Conservation (phyloP, 2,329 filamentous ascomycete species). For the Xylariales sp. region DNA sequence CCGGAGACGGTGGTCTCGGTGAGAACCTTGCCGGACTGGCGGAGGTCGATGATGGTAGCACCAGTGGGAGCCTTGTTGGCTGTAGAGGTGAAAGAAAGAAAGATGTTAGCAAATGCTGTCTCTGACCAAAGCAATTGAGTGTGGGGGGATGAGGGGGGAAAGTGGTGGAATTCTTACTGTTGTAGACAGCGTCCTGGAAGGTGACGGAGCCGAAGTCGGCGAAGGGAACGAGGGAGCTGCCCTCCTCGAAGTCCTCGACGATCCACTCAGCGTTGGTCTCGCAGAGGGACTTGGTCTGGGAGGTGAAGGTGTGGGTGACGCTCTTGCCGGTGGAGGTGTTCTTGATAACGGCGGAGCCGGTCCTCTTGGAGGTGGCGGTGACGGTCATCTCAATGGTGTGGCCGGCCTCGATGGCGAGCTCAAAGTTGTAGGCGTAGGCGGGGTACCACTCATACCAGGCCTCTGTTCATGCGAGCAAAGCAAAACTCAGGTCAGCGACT, state of each 20-base stretch:
- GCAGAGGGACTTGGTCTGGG: slow-evolving; percentile 37
- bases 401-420: slow-evolving; percentile 30
- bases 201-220: slow-evolving; percentile 40
- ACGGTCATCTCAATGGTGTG: slow-evolving; percentile 22
- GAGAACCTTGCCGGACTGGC: slow-evolving; percentile 32
- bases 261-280: slow-evolving; percentile 61
- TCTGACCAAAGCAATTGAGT: too few species aligned
- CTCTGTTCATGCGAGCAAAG: too few species aligned
- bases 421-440: slow-evolving; percentile 48
- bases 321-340: slow-evolving; percentile 48
- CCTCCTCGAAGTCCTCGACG: slow-evolving; percentile 48
- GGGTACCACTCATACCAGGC: slow-evolving; percentile 58
- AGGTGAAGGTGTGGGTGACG: slow-evolving; percentile 47
- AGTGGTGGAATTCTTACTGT: too few species aligned
- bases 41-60: slow-evolving; percentile 39
- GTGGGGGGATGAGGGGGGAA: too few species aligned
- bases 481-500: too few species aligned
- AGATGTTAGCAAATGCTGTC: too few species aligned
- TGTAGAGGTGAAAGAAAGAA: too few species aligned
- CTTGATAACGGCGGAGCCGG: slow-evolving; percentile 41
- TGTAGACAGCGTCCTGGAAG: slow-evolving; percentile 31
- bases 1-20: slow-evolving; percentile 20
- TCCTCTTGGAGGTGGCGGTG: slow-evolving; percentile 32
- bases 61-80: too few species aligned
- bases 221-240: slow-evolving; percentile 34